Base-by-base conservation (phyloP, 805 yeast species). In the Saccharomycopsis javanensis region DNA sequence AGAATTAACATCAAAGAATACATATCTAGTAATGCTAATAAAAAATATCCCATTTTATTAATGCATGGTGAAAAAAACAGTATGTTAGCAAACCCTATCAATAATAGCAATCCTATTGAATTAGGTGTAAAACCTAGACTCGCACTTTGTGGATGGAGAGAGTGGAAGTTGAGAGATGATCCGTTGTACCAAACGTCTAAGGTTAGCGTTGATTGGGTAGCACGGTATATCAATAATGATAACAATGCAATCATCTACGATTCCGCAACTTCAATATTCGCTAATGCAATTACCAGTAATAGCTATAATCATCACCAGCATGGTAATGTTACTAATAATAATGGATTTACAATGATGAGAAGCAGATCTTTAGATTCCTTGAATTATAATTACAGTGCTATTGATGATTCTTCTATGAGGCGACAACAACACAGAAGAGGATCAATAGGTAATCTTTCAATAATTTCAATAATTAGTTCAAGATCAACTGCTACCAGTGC, bases 101-200 rank as follows among this genome's bases (percentile, higher is more conserved):
- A 55, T 28, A 13, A 51, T 50, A 16, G n/a, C 31, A 25, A 11
- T 6, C 34, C 23, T n/a, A 42, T 42, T 42, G 57, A 55, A n/a
- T 31, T 54, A 16, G 60, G 60, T 6, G 53, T 31, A 18, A 33
- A 56, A 7, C 57, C 37, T 27, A 55, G 42, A 34, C 64, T 37
- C 51, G 78, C 83, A 1, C 69, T 79, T 54, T 96, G 96, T 0
- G 85, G 92, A 8, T 89, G 97, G 97, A 77, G 96, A 66, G 96
- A 89, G 68, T 89, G 96, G 96, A 85, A 88, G 65, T 84, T 78
- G 64, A 77, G 88, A 60, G 79, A 78, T 54, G 90, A 85, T 68
- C 88, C 92, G 1, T 67, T 86, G 35, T 85, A 84, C 65, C 74
- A 78, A 1, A 67, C 75, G 3, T 63, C 69, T 5, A 55, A 55